These are phyloP conservation scores for Eudorina sp. DNA, from an alignment of 139 green algal species.

Conservation along the genomic window DNA sequence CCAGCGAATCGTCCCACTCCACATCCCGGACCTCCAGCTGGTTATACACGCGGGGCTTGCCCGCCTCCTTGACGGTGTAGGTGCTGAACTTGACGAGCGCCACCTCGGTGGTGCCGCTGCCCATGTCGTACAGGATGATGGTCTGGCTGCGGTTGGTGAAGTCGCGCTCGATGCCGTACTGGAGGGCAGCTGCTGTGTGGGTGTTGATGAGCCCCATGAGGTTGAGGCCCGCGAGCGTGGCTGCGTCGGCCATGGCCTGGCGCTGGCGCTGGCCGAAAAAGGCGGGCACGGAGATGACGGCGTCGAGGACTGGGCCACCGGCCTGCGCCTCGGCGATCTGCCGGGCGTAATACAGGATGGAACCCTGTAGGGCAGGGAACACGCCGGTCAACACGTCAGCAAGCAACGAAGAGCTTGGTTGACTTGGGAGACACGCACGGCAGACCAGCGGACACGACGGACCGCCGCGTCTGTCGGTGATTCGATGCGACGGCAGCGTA, in stretches of 20 bases:
- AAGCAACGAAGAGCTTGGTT: no score
- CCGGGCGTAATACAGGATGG: constrained; percentile 90
- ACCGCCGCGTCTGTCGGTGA: no score
- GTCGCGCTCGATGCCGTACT: constrained; percentile 97
- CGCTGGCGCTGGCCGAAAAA: constrained; percentile 91
- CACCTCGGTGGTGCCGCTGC: constrained; percentile 80
- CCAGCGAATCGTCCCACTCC: constrained; percentile 88
- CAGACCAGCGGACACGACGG: no score
- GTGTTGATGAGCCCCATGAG: constrained; percentile 93
- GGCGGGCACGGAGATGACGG: constrained; percentile 90
- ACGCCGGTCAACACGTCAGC: no score
- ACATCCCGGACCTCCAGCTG: constrained; percentile 94
- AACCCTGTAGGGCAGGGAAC: constrained; percentile 72
- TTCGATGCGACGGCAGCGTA: no score
- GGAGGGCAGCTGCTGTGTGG: constrained; percentile 93
- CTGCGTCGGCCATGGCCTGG: constrained; percentile 88
- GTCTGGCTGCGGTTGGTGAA: constrained; percentile 87
- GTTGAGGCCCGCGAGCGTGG: constrained; percentile 82
- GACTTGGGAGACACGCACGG: no score
- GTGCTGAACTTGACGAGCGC: constrained; percentile 89
- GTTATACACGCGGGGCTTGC: constrained; percentile 77
- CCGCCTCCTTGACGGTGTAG: constrained; percentile 80
- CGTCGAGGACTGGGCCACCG: constrained; percentile 79
- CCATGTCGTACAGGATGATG: constrained; percentile 96
- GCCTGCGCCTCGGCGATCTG: constrained; percentile 82